Evolutionary conservation across 768 basidiomycete species (phyloP).

Genomic region (Serendipita indica): DNA sequence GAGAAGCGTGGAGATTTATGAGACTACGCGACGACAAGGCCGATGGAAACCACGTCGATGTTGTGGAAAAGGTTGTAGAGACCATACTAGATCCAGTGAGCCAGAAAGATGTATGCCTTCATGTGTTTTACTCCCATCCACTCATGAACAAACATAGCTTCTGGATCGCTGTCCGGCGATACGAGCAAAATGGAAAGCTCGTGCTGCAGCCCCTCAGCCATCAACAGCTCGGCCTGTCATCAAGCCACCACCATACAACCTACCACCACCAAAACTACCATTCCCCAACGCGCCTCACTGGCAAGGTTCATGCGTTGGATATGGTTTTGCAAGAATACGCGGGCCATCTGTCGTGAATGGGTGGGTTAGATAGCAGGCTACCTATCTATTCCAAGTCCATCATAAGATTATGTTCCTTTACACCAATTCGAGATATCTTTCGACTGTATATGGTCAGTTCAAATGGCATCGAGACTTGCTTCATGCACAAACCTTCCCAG

Average conservation of each 20-base stretch:
- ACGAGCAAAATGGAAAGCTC: conserved; percentile 60
- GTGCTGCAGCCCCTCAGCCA: conserved; percentile 18
- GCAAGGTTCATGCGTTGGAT: conserved; percentile 1
- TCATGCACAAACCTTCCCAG: conserved; percentile 63
- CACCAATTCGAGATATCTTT: conserved; percentile 73
- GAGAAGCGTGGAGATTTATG: conserved; percentile 68
- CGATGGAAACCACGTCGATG: conserved; percentile 70
- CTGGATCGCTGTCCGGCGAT: conserved; percentile 48
- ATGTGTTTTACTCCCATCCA: neutral
- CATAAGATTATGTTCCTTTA: conserved; percentile 20
- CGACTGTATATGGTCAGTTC: conserved; percentile 34
- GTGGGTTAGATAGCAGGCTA: neutral
- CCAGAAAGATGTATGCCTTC: conserved; percentile 52
- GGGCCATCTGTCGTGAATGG: neutral
- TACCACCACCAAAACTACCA: neutral
- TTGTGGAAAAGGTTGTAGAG: conserved; percentile 78
- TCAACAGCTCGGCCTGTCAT: neutral
- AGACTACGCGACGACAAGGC: conserved; percentile 91
- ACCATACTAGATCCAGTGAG: conserved; percentile 93
- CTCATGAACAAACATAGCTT: conserved; percentile 32
- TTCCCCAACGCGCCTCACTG: conserved; percentile 1
- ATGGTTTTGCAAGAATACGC: neutral
- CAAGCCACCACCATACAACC: neutral
- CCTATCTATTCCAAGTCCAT: neutral
- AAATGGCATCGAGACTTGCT: neutral